A percentile compares a stretch with the other conserved stretches of the same genome.
phyloP scores from a whole-genome alignment of 371 early-diverging fungal genomes.

The Lichtheimia ramosa region DNA sequence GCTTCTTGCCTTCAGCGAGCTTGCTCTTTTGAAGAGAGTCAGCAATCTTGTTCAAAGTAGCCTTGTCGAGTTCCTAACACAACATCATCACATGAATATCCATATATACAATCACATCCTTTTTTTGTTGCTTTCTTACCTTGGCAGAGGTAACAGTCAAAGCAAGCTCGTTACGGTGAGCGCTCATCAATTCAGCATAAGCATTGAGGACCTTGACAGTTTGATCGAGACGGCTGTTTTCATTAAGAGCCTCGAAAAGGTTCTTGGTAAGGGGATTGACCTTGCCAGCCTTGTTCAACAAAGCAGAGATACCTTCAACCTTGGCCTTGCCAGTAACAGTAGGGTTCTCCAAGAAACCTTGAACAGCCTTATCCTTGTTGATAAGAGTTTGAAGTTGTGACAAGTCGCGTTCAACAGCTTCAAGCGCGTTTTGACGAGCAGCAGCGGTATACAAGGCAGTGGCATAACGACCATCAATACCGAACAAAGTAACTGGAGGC shows the following conservation, averaged over 20 bases:
- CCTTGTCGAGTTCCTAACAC: conserved; percentile 49
- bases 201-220: conserved; percentile 80
- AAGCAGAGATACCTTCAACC: conserved; percentile 67
- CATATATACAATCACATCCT: neutral
- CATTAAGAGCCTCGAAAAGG: conserved; percentile 87
- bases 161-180: conserved; percentile 88
- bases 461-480: conserved; percentile 96
- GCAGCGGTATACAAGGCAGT: conserved; percentile 96
- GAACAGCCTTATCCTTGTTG: conserved; percentile 72
- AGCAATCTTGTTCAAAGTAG: conserved; percentile 50
- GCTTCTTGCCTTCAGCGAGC: conserved; percentile 54
- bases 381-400: conserved; percentile 64
- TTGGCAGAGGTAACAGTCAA: conserved; percentile 91
- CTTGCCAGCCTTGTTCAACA: conserved; percentile 64
- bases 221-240: conserved; percentile 91
- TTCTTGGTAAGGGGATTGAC: conserved; percentile 82
- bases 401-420: conserved; percentile 86
- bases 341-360: conserved; percentile 83
- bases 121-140: conserved; percentile 30
- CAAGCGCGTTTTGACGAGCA: conserved; percentile 77
- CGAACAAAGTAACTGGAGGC: conserved; percentile 86
- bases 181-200: conserved; percentile 84
- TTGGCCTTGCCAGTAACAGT: conserved; percentile 77
- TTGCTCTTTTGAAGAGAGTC: conserved; percentile 51
- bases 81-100: neutral